Percentiles rank a stretch among this genome's conserved stretches.
phyloP scores from a whole-genome alignment of 257 asterid genomes.

The Datura wrightii region DNA sequence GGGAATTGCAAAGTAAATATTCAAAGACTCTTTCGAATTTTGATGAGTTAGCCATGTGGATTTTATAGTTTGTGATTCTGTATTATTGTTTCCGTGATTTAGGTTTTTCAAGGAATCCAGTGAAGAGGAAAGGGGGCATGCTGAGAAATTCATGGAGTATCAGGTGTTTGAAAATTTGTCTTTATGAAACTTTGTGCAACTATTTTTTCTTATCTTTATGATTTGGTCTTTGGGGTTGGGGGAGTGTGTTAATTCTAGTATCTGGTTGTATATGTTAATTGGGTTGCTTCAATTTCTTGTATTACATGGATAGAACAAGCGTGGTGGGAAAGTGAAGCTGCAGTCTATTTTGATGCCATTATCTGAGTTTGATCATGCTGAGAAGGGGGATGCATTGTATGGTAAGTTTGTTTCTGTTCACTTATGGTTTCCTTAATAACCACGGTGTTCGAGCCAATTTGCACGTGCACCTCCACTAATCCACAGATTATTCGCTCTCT shows the following conservation, averaged over 20 bases:
- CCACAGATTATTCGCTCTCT: not conserved
- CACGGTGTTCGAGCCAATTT: not conserved
- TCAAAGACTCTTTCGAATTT: not conserved
- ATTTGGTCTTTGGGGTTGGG: not conserved
- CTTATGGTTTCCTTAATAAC: not conserved
- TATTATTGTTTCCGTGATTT: not conserved
- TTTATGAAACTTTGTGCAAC: not conserved
- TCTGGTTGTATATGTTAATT: not conserved
- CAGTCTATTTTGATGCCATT: slow-evolving; percentile 36
- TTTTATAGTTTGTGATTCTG: not conserved
- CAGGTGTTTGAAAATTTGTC: slow-evolving; percentile 47
- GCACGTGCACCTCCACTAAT: not conserved
- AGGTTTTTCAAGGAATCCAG: slow-evolving; percentile 72
- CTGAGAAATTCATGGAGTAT: slow-evolving; percentile 71
- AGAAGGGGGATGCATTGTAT: slow-evolving; percentile 43
- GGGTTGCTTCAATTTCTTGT: not conserved
- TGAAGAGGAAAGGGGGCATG: slow-evolving; percentile 63
- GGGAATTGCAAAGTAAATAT: slow-evolving; percentile 63
- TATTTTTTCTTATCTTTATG: not conserved
- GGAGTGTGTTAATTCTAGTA: not conserved
- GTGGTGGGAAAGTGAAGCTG: slow-evolving; percentile 43
- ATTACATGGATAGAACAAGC: slow-evolving; percentile 40
- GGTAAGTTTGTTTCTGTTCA: slow-evolving; percentile 30
- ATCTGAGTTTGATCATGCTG: slow-evolving; percentile 39
- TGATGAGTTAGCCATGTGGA: not conserved